Base-by-base conservation (phyloP, 495 filamentous ascomycete species). In the Neurospora africana region DNA sequence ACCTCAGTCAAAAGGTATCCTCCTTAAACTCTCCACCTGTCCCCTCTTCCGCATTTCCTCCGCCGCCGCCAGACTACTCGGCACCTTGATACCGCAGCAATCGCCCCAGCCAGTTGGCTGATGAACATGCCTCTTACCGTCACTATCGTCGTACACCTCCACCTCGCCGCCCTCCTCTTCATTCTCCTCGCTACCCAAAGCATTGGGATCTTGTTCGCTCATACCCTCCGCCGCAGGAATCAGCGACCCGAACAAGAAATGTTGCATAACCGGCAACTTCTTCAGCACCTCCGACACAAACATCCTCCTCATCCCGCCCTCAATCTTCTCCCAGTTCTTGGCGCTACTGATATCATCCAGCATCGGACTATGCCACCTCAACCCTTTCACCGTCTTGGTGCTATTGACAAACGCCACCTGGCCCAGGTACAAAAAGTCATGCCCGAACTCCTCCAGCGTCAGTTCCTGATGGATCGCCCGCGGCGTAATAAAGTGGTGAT, bases 301-400 rank as follows among this genome's bases (percentile, higher is more conserved):
- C 95, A 98, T 99, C 75, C 92, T 90, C 74, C 91, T 87, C 95
- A 99, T 97, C 9, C 95, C 95, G 23, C 86, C 91, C 78, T 97
- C 95, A 67, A 99, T 91, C 82, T 99, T 98, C 70, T 75, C 83
- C 95, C 95, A 99, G 71, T 85, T 92, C 79, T 93, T 93, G 5
- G 95, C 91, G n/a, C 91, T 89, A 3, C 91, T 94, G 72, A 99
- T 98, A 78, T 99, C 95, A 78, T 99, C 96, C 40, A 99, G 86
- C 96, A 99, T 98, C 2, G 95, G 95, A 75, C 91, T 94, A 78
- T 98, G 95, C 95, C 95, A 99, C 65, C 96, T 87, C 74, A 99
- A 83, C 11, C 95, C 95, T 74, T 96, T 93, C 53, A 98, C 95
- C 2, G 92, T 97, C 86, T 99, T 99, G 69, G 96, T 94, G 75